phyloP scores from a whole-genome alignment of 306 rosid species.

The Neltuma alba region DNA sequence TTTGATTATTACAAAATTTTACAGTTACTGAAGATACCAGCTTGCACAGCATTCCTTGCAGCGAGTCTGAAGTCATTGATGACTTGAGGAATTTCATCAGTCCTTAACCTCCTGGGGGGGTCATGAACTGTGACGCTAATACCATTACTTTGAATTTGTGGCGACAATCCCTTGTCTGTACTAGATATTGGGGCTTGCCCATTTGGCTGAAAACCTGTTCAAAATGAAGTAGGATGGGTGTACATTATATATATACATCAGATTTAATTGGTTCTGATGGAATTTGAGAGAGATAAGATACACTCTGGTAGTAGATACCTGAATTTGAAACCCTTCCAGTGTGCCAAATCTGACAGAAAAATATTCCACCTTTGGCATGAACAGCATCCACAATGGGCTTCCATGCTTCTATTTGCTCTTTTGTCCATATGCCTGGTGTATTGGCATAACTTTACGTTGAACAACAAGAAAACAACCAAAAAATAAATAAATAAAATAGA shows the following conservation, averaged over 20 bases:
- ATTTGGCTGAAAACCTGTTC: neutral
- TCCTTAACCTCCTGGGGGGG: neutral
- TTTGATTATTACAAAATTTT: neutral
- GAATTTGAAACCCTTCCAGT: conserved; percentile 43
- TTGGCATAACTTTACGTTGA: conserved; percentile 24
- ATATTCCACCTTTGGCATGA: no score
- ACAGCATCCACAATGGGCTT: no score
- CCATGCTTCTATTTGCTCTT: no score
- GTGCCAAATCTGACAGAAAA: no score
- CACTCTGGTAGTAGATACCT: conserved; percentile 19
- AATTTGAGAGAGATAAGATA: no score
- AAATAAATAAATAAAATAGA: neutral
- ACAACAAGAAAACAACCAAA: neutral
- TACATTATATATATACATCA: no score
- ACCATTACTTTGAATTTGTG: neutral
- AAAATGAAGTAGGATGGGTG: neutral
- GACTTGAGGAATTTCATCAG: neutral
- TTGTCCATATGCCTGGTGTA: conserved; percentile 51
- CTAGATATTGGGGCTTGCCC: neutral
- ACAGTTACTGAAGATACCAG: neutral
- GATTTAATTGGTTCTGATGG: no score
- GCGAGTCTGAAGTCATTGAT: neutral
- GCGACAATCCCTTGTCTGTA: neutral
- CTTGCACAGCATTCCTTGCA: neutral
- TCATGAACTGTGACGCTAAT: no score